Base-by-base conservation (phyloP, 2,329 filamentous ascomycete genomes). In the Didymosphaeria variabile region DNA sequence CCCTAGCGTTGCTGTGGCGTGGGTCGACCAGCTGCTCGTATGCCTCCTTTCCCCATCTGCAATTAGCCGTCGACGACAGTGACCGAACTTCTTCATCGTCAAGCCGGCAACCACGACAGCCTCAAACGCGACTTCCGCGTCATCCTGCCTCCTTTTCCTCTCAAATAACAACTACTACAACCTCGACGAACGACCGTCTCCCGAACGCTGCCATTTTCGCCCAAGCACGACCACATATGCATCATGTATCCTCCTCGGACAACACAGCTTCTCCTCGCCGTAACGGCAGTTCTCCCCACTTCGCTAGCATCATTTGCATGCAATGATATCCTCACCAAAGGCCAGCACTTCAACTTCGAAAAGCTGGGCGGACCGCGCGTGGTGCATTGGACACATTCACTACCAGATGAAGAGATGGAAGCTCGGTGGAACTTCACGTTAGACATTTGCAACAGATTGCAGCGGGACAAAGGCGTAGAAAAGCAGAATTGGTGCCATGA, bases 371-470 rank as follows among this genome's bases (percentile, higher is more conserved):
- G 91, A 1, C 89, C 90, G 36, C 90, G 90, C 75, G 87, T 88
- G 0, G 88, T 93, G 40, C 84, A 92, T 71, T 83, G 82, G 67
- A 78, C 84, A 36, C 74, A 81, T 5, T 74, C 80, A 21, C 60
- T 75, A 9, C 72, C 72, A 8, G 83, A 84, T 21, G 84, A 82
- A 17, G 82, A 83, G 17, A 81, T 29, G 17, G 53, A 86, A 31
- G 83, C 82, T 62, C 95, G 95, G 77, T 92, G 88, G 29, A 94
- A 92, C 46, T 96, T 93, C 77, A 94, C 91, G 0, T 75, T 96
- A 59, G 91, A 96, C 71, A 83, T 96, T 52, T 97, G 93, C 80
- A 79, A 83, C 55, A 83, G 87, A 7, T 80, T 97, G 66, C 86
- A 87, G 76, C 86, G 86, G 74, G 85, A 83, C 53, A 87, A 86